A percentile compares a stretch with the other conserved stretches of the same genome.
Conservation (phyloP, 805 yeast species). For the Lipomyces yamadae region DNA sequence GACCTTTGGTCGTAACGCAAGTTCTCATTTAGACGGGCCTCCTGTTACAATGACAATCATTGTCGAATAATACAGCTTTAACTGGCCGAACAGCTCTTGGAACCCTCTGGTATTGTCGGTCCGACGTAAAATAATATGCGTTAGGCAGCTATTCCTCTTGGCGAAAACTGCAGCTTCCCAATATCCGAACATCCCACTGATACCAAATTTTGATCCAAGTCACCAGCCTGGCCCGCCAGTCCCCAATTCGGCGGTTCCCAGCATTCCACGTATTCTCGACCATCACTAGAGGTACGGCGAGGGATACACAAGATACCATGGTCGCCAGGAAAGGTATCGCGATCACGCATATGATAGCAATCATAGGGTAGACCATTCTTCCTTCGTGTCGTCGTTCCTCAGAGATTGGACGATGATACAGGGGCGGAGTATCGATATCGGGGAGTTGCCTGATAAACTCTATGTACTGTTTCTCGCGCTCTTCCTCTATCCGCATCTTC, state of each 20-base stretch:
- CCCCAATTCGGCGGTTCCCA: neutral
- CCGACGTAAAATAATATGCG: neutral
- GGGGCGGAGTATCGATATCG: neutral
- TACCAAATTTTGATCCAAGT: neutral
- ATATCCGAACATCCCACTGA: neutral
- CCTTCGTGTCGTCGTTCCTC: neutral
- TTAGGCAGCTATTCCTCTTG: too few species aligned
- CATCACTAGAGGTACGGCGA: neutral
- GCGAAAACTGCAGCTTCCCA: neutral
- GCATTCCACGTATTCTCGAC: neutral
- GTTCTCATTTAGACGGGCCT: too few species aligned
- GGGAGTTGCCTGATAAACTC: neutral
- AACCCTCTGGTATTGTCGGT: neutral
- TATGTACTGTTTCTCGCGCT: neutral
- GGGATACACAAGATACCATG: neutral
- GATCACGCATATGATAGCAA: neutral
- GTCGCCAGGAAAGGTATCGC: neutral
- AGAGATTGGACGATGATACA: neutral
- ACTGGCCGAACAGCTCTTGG: too few species aligned
- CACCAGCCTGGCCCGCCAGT: neutral
- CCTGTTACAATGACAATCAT: too few species aligned
- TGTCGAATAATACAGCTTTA: neutral
- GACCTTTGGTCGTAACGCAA: neutral
- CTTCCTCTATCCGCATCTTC: neutral
- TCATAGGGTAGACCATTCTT: neutral